Evolutionary conservation across 2,329 filamentous ascomycete genomes (phyloP), one percentile per base, ranked within the genome.

Genomic region (Hirsutella rhossiliensis): DNA sequence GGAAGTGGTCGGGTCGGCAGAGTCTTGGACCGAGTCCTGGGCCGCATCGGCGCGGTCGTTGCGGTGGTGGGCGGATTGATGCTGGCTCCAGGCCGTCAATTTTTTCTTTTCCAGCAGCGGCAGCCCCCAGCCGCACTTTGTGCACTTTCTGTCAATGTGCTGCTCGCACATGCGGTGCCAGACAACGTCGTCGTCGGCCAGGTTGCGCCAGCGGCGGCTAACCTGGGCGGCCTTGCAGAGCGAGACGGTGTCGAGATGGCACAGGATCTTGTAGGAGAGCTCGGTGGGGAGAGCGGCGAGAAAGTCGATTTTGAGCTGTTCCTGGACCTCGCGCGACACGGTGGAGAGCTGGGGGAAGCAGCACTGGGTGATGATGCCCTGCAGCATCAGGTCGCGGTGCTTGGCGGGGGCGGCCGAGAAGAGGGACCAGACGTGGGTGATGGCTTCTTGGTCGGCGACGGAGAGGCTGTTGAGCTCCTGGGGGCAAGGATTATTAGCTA

Each of bases 101-200:
- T 86, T 78, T 65, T 94, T 95, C 54, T 87, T 78, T 58, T 98
- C 92, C 42, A 98, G 68, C 45, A 94, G 67, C 15, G 92, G 92
- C 47, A 98, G 65, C 3, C 92, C 92, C 87, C 89, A 97, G 20
- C 92, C 90, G 59, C 92, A 98, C 59, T 92, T 94, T 47, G 81
- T 89, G 62, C 89, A 96, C 60, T 94, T 94, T 48, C 87, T 74
- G 60, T 94, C 87, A 54, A 96, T 94, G 62, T 95, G 89, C 59
- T 97, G 90, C 62, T 95, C 88, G 60, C 92, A 98, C 89, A 97
- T 96, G 50, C 83, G 84, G 59, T 96, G 65, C 92, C 92, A 98
- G 4, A 98, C 90, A 9, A 94, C 84, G 61, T 98, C 90, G 58
- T 96, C 90, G 55, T 97, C 92, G n/a, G 92, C 90, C 36, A 98